Base-by-base conservation (phyloP, 176 grass and related monocot genomes). In the Rhynchospora pubera region DNA sequence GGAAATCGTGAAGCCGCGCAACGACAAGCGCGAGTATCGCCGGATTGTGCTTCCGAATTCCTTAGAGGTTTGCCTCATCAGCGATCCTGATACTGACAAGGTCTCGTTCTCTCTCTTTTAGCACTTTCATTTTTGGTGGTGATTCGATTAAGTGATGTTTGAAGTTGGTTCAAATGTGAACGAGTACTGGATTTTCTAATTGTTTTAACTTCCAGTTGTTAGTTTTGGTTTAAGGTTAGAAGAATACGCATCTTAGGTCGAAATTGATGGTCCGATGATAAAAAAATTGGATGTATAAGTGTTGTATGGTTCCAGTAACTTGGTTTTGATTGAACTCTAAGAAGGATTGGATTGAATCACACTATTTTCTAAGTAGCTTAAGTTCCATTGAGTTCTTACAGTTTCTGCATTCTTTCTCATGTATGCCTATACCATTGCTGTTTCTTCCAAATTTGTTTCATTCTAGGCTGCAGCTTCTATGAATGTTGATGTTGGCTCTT, bases 61-160 rank as follows among this genome's bases (percentile, higher is more conserved):
- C 44, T 83, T 98, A 43, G 90, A 91, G 68, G 91, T 88, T 50
- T 92, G 93, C 83, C 88, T 97, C 70, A 86, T 97, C 89, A 94
- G 95, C 88, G 95, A 97, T 82, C 90, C 96, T 73, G 96, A 98
- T 61, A 94, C 92, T 14, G 96, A 98, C 46, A 98, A 98, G 90
- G 94, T 92, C 58, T 59, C 44, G 19, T 48, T 47, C 79, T 57
- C 43, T 44, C 58, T 83, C 13, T 30, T 53, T 47, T 64, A 48
- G 80, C 15, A 3, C 7, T 70, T 68, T 3, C 62, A 14, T 14
- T 18, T 68, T 87, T 85, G 57, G 62, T 58, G 7, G n/a, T 48
- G 14, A 50, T 28, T 9, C 11, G 72, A 15, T 79, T 28, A 68
- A 21, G 22, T 85, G 65, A 78, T 44, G 34, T 5, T 23, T 15